Evolutionary conservation across 2,329 filamentous ascomycete species (phyloP), one percentile per base, ranked within the genome.

Genomic region (Diplodia sapinea): DNA sequence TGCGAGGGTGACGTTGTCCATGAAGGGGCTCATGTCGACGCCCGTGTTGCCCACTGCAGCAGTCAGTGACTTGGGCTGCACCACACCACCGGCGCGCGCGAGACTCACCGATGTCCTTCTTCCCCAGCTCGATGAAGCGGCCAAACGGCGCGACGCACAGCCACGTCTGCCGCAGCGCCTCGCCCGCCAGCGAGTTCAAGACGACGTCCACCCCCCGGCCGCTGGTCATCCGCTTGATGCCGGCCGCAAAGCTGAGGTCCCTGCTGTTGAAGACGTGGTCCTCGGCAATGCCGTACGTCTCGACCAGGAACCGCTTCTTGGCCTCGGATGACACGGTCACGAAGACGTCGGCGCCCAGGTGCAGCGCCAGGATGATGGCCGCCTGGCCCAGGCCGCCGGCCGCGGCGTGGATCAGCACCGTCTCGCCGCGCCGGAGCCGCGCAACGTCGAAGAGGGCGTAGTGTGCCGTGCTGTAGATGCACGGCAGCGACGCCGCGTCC

Each of bases 171-270:
- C 70, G 65, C 4, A 79, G 70, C 2, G 71, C 49, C 20, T 74
- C 69, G 0, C 78, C 77, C 2, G 70, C 56, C 3, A 73, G 67
- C 4, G 72, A 73, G 68, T 79, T 79, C 50, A 79, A 68, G 11
- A 79, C 71, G 5, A 79, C 74, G 66, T 80, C 76, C 2, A 79
- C 75, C 15, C 78, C 78, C 4, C 67, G 49, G 23, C 69, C 70
- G 0, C 70, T 63, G 0, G 78, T 80, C 38, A 68, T 52, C 5
- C 69, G 52, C 56, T 67, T 59, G 3, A 80, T 65, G 4, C 65
- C 74, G 11, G 67, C 65, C 1, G 66, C 71, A 59, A 80, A 80
- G 23, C 69, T 69, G 1, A 68, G 63, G 50, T 77, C 72, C 20
- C 75, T 68, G 63, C 70, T 73, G 66, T 66, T 70, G 69, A 79